phyloP scores from a whole-genome alignment of 257 asterid species.

The Petunia axillaris region DNA sequence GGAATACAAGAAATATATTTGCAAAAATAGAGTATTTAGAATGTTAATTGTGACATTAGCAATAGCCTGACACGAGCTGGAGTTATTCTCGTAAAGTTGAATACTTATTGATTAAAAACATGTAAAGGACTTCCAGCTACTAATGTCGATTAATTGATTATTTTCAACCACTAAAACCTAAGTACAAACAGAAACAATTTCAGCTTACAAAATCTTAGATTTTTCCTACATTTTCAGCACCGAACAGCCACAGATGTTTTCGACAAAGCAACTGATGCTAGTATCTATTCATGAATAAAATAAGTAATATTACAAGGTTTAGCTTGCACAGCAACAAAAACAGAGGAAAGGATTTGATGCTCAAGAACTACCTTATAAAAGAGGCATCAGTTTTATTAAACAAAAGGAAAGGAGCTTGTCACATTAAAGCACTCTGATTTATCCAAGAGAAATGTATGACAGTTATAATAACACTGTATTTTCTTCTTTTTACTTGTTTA shows the following conservation, averaged over 20 bases:
- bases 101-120: background rate
- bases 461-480: background rate
- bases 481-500: background rate
- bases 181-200: background rate
- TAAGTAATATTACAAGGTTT: background rate
- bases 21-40: slow-evolving; percentile 1
- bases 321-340: background rate
- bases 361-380: background rate
- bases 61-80: background rate
- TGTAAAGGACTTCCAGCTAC: slow-evolving; percentile 4
- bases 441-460: slow-evolving; percentile 2
- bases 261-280: slow-evolving; percentile 13
- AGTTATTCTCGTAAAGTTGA: slow-evolving; percentile 1
- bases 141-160: background rate
- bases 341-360: background rate
- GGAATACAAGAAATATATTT: background rate
- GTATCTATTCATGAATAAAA: background rate
- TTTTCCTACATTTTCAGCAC: background rate
- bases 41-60: background rate
- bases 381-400: background rate
- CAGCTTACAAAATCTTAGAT: background rate
- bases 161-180: background rate
- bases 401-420: background rate
- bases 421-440: background rate
- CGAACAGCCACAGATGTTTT: slow-evolving; percentile 14